phyloP scores from a whole-genome alignment of 192 early-diverging fungal species.

The Backusella australiensis region DNA sequence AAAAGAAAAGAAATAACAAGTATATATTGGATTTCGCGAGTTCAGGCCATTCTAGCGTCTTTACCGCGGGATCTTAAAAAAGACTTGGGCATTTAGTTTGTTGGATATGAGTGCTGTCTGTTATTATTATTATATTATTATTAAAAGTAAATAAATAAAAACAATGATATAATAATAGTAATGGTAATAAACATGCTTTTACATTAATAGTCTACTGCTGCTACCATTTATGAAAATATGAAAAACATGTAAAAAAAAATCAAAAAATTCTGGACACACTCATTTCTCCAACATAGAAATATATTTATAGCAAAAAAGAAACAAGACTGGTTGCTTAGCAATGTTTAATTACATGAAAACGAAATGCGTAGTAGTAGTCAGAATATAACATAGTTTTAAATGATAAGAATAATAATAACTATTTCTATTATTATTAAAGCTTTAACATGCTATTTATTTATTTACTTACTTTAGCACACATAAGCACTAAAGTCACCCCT shows the following conservation, averaged over 20 bases:
- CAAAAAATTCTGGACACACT: not conserved
- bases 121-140: not conserved
- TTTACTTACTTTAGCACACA: slow-evolving; percentile 8
- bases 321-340: not conserved
- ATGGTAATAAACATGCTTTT: not conserved
- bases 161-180: not conserved
- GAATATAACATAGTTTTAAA: not conserved
- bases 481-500: not conserved
- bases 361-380: not conserved
- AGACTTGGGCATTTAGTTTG: not conserved
- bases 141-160: not conserved
- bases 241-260: not conserved
- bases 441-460: not conserved
- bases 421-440: not conserved
- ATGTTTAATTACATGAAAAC: not conserved
- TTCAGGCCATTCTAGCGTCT: not conserved
- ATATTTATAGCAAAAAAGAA: not conserved
- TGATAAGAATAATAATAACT: not conserved
- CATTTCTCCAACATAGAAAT: not conserved
- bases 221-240: not conserved
- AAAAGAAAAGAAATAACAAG: not conserved
- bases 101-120: not conserved
- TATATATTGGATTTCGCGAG: not conserved
- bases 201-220: not conserved
- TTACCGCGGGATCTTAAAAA: not conserved